Evolutionary conservation across 805 yeast genomes (phyloP).

Genomic region (Wickerhamiella sergipiensis): DNA sequence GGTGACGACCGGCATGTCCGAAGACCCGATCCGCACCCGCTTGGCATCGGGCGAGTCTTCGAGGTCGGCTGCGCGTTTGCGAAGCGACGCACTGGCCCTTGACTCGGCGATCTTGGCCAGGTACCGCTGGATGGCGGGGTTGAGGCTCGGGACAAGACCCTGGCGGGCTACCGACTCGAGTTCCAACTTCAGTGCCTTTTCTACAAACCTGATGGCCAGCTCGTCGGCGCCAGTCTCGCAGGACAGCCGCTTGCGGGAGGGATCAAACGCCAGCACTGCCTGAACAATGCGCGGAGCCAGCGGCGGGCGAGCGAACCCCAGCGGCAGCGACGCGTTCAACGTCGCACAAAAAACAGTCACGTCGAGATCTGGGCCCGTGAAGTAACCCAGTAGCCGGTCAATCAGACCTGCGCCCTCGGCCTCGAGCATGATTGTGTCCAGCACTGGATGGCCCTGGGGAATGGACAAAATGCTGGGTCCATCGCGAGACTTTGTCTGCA

Average conservation of each 20-base stretch:
- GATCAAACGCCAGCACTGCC: constrained; percentile 45
- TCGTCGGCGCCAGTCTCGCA: constrained; percentile 23
- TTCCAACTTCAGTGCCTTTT: constrained; percentile 15
- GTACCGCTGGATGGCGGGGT: constrained; percentile 21
- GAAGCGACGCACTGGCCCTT: constrained; percentile 19
- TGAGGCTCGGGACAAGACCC: constrained; percentile 24
- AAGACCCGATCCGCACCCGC: constrained; percentile 13
- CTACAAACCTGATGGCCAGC: constrained; percentile 15
- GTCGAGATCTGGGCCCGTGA: constrained; percentile 43
- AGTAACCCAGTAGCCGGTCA: constrained; percentile 45
- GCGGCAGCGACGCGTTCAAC: constrained; percentile 44
- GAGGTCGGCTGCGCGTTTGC: constrained; percentile 23
- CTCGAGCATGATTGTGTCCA: constrained; percentile 41
- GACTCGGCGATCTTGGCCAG: constrained; percentile 19
- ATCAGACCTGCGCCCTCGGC: constrained; percentile 59
- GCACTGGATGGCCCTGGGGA: constrained; percentile 48
- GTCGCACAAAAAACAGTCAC: constrained; percentile 52
- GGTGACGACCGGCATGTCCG: constrained; percentile 10
- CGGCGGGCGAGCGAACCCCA: constrained; percentile 55
- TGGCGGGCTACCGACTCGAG: constrained; percentile 13
- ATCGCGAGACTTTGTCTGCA: constrained; percentile 27
- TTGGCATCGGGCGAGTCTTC: constrained; percentile 20
- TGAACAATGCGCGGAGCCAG: constrained; percentile 41
- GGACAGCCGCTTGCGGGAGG: constrained; percentile 9
- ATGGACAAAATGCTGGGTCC: constrained; percentile 37